phyloP scores from a whole-genome alignment of 352 stramenopile genomes.

The Pythium guiyangense region DNA sequence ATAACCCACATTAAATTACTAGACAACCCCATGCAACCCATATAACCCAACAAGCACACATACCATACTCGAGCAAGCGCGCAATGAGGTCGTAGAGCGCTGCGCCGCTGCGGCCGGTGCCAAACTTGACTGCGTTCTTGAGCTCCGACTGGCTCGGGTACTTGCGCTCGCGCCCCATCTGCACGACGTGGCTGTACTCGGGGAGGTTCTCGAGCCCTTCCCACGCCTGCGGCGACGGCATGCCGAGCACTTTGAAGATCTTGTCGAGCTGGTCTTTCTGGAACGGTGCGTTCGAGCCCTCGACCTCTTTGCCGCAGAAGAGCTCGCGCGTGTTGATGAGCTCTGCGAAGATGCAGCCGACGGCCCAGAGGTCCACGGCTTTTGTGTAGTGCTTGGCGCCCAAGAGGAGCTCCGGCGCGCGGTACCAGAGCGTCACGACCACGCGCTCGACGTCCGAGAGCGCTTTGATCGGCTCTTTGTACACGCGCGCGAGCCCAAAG shows the following conservation, averaged over 20 bases:
- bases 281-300: slow-evolving; percentile 85
- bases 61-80: slow-evolving; percentile 82
- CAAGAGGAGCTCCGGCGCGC: slow-evolving; percentile 90
- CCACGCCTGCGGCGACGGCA: slow-evolving; percentile 82
- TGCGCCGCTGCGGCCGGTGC: slow-evolving; percentile 54
- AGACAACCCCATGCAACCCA: no score
- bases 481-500: slow-evolving; percentile 84
- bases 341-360: slow-evolving; percentile 96
- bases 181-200: slow-evolving; percentile 78
- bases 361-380: slow-evolving; percentile 95
- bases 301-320: slow-evolving; percentile 86
- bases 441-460: slow-evolving; percentile 87
- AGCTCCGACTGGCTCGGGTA: slow-evolving; percentile 81
- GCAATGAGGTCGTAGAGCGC: slow-evolving; percentile 77
- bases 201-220: slow-evolving; percentile 79
- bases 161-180: slow-evolving; percentile 83
- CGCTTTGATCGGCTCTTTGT: slow-evolving; percentile 86
- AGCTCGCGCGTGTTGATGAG: slow-evolving; percentile 84
- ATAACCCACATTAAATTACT: slow-evolving; percentile 5
- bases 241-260: slow-evolving; percentile 89
- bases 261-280: slow-evolving; percentile 89
- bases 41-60: slow-evolving; percentile 5
- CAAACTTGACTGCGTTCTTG: slow-evolving; percentile 84
- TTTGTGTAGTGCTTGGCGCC: slow-evolving; percentile 92
- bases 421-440: slow-evolving; percentile 95